A percentile compares a stretch with the other conserved stretches of the same genome.
These are phyloP conservation scores for Penicillium herquei DNA, from an alignment of 495 filamentous ascomycete species.

Conservation along the genomic window DNA sequence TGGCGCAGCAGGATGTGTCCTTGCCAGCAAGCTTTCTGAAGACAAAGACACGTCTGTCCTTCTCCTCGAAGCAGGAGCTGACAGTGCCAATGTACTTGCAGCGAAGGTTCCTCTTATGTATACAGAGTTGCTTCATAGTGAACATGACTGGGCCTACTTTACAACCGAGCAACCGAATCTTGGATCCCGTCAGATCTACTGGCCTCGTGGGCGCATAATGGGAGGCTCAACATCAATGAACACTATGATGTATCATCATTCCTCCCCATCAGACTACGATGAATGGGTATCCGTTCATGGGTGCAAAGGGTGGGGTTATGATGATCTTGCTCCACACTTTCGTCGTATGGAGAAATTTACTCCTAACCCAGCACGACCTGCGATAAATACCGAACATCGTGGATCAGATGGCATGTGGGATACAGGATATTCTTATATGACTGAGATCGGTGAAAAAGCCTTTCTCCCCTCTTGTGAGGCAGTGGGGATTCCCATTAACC, in stretches of 20 bases:
- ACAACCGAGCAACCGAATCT: slow-evolving; percentile 20
- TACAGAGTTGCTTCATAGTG: slow-evolving; percentile 17
- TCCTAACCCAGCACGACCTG: slow-evolving; percentile 12
- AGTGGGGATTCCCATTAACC: slow-evolving; percentile 10
- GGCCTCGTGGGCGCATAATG: slow-evolving; percentile 21
- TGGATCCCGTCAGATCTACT: slow-evolving; percentile 16
- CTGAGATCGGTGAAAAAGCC: slow-evolving; percentile 21
- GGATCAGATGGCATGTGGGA: slow-evolving; percentile 16
- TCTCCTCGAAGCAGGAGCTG: slow-evolving; percentile 45
- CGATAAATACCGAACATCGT: slow-evolving; percentile 14
- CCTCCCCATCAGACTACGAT: slow-evolving; percentile 19
- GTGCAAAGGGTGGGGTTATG: slow-evolving; percentile 20
- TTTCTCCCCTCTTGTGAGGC: slow-evolving; percentile 22
- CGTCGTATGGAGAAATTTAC: slow-evolving; percentile 22
- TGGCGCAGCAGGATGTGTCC: slow-evolving; percentile 47
- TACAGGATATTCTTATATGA: slow-evolving; percentile 20
- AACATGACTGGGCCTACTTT: slow-evolving; percentile 26
- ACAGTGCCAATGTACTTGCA: slow-evolving; percentile 31
- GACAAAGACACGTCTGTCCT: slow-evolving; percentile 43
- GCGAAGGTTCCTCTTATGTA: slow-evolving; percentile 20
- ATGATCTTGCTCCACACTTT: slow-evolving; percentile 15
- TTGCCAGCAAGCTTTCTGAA: slow-evolving; percentile 49
- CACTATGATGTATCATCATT: slow-evolving; percentile 27
- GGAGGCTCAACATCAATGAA: slow-evolving; percentile 21
- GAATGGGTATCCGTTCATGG: slow-evolving; percentile 18